Evolutionary conservation across 306 rosid genomes (phyloP), one percentile per base, ranked within the genome.

Genomic region (Rosa lucieae): DNA sequence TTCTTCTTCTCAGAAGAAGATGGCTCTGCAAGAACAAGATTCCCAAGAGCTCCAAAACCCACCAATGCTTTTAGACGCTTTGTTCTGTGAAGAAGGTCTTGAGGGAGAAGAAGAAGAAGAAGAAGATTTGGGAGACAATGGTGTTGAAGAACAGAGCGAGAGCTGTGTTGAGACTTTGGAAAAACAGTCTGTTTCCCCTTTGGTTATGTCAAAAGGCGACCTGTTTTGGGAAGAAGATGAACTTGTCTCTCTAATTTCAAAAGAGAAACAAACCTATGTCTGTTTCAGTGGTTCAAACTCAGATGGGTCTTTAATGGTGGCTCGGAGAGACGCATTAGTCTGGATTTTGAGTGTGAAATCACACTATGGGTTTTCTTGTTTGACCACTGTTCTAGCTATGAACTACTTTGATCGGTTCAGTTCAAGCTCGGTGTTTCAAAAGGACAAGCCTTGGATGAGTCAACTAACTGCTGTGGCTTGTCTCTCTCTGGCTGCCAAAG

Each of bases 351-450:
- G 78, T 72, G 96, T 87, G 7, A 89, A 78, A 51, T 82, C 89
- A 3, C 88, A 82, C 76, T 84, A 76, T 83, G 89, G 89, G n/a
- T 92, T 95, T 83, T 86, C 91, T 62, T 84, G 86, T 86, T 87
- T 92, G 88, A 95, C 98, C 35, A 72, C 80, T 72, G 89, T 90
- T 76, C 89, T 92, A 23, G 98, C 97, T 17, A 90, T 92, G n/a
- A 92, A 91, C 91, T 95, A 90, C 93, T 95, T 88, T 47, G 99
- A 95, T 88, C 82, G 99, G 70, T 95, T 92, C 85, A 70, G 85
- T 83, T 80, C 89, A 3, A 88, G 90, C 84, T 63, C 67, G 8
- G 81, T 29, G 78, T 85, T 89, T 48, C 94, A 89, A 73, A 84
- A 76, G 52, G 97, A 95, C 37, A 90, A 88, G 83, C 96, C 94